Percentiles rank a stretch among this genome's conserved stretches.
phyloP scores from a whole-genome alignment of 2,329 filamentous ascomycete genomes.

The Didymella exigua region DNA sequence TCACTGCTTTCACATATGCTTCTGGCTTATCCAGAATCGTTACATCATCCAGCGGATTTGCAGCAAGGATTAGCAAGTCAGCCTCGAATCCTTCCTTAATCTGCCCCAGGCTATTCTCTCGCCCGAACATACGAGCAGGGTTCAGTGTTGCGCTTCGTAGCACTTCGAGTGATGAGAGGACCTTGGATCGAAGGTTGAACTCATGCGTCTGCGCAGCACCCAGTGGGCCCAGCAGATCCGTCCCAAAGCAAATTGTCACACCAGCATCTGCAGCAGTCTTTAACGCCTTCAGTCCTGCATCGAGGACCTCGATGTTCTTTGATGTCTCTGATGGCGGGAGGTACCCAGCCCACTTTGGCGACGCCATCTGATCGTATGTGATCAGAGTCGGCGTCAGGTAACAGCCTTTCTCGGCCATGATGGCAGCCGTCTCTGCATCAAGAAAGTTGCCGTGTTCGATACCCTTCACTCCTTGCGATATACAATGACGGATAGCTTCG shows the following conservation, averaged over 20 bases:
- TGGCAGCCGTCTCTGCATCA: slow-evolving; percentile 60
- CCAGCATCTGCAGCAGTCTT: slow-evolving; percentile 58
- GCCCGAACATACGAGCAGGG: slow-evolving; percentile 33
- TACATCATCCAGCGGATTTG: slow-evolving; percentile 63
- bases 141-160: slow-evolving; percentile 12
- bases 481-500: slow-evolving; percentile 59
- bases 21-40: slow-evolving; percentile 57
- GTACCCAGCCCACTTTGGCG: slow-evolving; percentile 7
- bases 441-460: slow-evolving; percentile 68
- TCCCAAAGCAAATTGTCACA: slow-evolving; percentile 62
- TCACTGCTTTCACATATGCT: slow-evolving; percentile 56
- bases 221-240: slow-evolving; percentile 60
- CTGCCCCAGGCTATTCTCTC: slow-evolving; percentile 57
- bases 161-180: not conserved
- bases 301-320: slow-evolving; percentile 5
- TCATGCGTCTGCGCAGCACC: slow-evolving; percentile 53
- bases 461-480: slow-evolving; percentile 60
- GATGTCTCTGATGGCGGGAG: slow-evolving; percentile 2
- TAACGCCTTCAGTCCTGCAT: slow-evolving; percentile 6
- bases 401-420: slow-evolving; percentile 55
- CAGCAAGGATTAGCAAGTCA: slow-evolving; percentile 59
- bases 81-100: slow-evolving; percentile 58
- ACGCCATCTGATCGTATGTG: slow-evolving; percentile 11
- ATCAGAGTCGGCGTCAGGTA: slow-evolving; percentile 14
- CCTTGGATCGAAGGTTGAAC: slow-evolving; percentile 12